phyloP scores from a whole-genome alignment of 176 grass and related monocot species.

The Phragmites australis region DNA sequence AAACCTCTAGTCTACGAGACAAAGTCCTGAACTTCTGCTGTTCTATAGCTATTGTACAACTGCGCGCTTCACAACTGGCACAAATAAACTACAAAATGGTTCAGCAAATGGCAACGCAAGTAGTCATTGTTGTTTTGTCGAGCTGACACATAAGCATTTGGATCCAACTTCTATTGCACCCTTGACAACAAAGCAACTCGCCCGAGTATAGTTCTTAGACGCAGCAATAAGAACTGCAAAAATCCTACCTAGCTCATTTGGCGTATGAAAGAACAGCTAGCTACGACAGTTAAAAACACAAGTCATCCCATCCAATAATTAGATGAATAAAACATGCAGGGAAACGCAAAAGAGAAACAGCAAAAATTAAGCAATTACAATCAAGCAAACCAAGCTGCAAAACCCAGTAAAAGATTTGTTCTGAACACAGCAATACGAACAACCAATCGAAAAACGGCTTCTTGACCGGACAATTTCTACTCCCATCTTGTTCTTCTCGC shows the following conservation, averaged over 20 bases:
- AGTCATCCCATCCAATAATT: background rate
- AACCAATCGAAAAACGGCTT: background rate
- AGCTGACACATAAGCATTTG: background rate
- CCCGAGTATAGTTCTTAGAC: background rate
- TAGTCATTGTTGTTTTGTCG: background rate
- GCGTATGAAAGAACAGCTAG: background rate
- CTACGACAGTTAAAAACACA: background rate
- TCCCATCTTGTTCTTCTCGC: too few species aligned
- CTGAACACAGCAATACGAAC: background rate
- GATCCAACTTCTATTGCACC: background rate
- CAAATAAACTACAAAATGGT: background rate
- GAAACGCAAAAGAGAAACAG: background rate
- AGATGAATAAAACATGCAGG: background rate
- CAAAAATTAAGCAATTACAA: background rate
- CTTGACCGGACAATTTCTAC: background rate
- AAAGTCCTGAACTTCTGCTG: too few species aligned
- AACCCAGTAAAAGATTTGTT: background rate
- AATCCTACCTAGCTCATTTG: background rate
- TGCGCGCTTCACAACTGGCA: background rate
- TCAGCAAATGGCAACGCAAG: background rate
- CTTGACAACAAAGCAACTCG: conserved; percentile 4
- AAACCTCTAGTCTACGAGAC: too few species aligned
- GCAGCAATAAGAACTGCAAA: background rate
- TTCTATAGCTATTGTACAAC: background rate
- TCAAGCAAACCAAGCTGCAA: background rate